Conservation (phyloP, 2,329 filamentous ascomycete genomes). For the Pseudogymnoascus sp. region DNA sequence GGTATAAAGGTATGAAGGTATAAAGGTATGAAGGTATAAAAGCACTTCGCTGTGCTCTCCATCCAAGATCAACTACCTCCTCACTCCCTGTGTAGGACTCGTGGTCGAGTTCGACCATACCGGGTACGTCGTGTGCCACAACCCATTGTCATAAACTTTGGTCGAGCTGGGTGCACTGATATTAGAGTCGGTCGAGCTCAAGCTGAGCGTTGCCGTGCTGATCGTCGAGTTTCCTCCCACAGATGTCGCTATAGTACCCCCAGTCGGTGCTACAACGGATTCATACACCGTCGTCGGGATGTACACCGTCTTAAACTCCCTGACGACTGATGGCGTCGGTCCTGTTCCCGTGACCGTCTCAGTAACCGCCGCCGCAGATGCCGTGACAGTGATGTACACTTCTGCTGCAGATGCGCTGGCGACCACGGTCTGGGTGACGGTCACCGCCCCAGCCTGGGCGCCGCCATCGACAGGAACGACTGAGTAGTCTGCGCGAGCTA, state of each 20-base stretch:
- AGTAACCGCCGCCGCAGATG: constrained; percentile 14
- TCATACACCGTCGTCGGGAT: background rate
- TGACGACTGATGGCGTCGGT: constrained; percentile 21
- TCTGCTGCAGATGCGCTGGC: constrained; percentile 21
- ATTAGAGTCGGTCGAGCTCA: background rate
- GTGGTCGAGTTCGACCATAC: constrained; percentile 9
- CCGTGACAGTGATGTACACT: constrained; percentile 20
- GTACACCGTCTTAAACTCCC: constrained; percentile 1
- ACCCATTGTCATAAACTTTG: constrained; percentile 21
- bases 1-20: background rate
- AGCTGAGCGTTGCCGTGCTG: background rate
- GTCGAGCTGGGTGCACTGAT: background rate
- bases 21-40: background rate
- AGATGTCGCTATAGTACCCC: background rate
- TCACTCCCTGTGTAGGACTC: background rate
- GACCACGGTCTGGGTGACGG: constrained; percentile 19
- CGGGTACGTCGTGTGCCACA: constrained; percentile 25
- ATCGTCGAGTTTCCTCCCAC: background rate
- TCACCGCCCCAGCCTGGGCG: constrained; percentile 12
- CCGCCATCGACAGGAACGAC: constrained; percentile 30
- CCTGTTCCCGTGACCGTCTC: constrained; percentile 21
- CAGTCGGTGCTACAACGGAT: background rate
- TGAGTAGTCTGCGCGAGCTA: constrained; percentile 25
- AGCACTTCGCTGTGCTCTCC: background rate
- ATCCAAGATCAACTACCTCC: background rate